Base-by-base conservation (phyloP, 208 protist genomes). In the Acanthamoeba royreba region DNA sequence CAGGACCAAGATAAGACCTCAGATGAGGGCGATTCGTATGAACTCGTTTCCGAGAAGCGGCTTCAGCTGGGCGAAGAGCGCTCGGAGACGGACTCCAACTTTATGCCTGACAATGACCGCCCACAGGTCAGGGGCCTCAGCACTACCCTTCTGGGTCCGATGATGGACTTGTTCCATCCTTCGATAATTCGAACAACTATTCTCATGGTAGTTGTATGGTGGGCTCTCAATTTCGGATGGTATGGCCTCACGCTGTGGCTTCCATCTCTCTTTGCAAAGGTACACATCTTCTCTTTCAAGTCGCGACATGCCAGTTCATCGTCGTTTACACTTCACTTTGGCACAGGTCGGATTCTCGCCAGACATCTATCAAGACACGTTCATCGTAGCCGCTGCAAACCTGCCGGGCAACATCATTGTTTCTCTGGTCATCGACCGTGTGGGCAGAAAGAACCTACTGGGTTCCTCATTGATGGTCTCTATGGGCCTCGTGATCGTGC, bases 171-270 rank as follows among this genome's bases (percentile, higher is more conserved):
- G 43, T 22, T 92, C 61, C 55, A 92, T n/a, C 86, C 86, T 0
- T 69, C 86, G 38, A 43, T 92, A n/a, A 9, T 35, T 15, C 47
- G 93, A 7, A 93, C 93, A 9, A 94, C 93, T 8, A 35, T 72
- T 22, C 28, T 93, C 17, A 83, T 93, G 31, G 31, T 31, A n/a
- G 28, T 94, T 42, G 45, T 86, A 9, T 94, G 93, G 93, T 94
- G 92, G 42, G 43, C 87, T 13, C 53, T 94, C 46, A 93, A 61
- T 25, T 94, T 94, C 43, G 93, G 93, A 13, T 94, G 93, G 93
- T 94, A 94, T 42, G 93, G 93, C 66, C 86, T 94, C 61, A 94
- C 53, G 1, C 53, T 94, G 38, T 94, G 93, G 93, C 52, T 94
- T 85, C 93, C 93, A 9, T 88, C 86, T 1, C 93, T 94, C 28